These are phyloP conservation scores for Annulohypoxylon stygium DNA, from an alignment of 495 filamentous ascomycete genomes.

Conservation along the genomic window DNA sequence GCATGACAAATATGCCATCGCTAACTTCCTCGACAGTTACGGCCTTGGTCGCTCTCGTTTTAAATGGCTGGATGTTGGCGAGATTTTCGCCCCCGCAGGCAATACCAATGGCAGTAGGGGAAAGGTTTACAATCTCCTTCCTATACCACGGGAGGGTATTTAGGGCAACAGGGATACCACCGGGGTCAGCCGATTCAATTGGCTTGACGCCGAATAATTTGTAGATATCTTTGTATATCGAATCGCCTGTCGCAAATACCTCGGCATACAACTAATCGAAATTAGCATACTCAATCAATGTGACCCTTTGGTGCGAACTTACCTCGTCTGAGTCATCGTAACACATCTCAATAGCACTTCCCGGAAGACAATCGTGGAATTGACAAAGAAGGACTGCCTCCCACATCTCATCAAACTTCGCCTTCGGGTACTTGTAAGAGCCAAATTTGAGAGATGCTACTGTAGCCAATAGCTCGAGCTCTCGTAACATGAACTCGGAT, in stretches of 20 bases:
- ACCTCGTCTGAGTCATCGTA: conserved; percentile 91
- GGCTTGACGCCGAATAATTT: conserved; percentile 71
- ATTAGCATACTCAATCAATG: conserved; percentile 24
- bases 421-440: conserved; percentile 91
- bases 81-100: conserved; percentile 64
- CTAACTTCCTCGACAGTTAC: conserved; percentile 75
- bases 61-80: conserved; percentile 64
- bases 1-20: conserved; percentile 79
- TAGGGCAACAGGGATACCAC: conserved; percentile 66
- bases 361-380: conserved; percentile 96
- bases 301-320: conserved; percentile 28
- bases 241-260: conserved; percentile 81
- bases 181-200: conserved; percentile 48
- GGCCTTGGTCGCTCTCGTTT: conserved; percentile 56
- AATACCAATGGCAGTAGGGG: conserved; percentile 59
- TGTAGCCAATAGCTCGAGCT: conserved; percentile 90
- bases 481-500: conserved; percentile 84
- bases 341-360: conserved; percentile 96
- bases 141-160: conserved; percentile 90
- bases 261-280: conserved; percentile 74
- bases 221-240: conserved; percentile 76
- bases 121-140: conserved; percentile 75
- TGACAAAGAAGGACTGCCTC: conserved; percentile 88
- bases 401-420: conserved; percentile 93
- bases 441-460: conserved; percentile 77